Evolutionary conservation across 441 rosid genomes (phyloP).

Genomic region (Populus hybrid): DNA sequence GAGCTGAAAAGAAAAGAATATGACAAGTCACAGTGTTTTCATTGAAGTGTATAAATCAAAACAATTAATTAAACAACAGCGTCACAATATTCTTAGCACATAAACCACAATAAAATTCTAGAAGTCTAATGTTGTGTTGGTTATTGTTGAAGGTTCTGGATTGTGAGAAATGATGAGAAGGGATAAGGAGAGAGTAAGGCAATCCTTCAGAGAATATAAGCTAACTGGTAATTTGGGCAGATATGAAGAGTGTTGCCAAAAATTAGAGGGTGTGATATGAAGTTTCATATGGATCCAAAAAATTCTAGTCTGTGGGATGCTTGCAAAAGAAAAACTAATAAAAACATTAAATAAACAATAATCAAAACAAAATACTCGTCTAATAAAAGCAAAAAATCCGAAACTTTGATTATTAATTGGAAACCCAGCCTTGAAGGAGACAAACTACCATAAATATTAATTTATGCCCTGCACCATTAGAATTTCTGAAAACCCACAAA

Average conservation of each 20-base stretch:
- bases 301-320: background rate
- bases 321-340: background rate
- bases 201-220: background rate
- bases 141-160: background rate
- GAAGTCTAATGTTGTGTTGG: background rate
- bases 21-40: conserved; percentile 4
- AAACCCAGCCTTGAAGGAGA: background rate
- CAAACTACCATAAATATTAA: background rate
- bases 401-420: background rate
- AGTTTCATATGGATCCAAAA: conserved; percentile 1
- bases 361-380: background rate
- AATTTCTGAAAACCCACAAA: background rate
- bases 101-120: background rate
- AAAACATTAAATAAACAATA: background rate
- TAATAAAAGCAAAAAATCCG: background rate
- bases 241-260: background rate
- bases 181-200: background rate
- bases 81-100: background rate
- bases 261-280: background rate
- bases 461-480: background rate
- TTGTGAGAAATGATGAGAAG: background rate
- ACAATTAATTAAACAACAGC: background rate
- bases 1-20: conserved; percentile 48
- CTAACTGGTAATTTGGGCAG: background rate
- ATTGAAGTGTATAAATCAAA: conserved; percentile 1